phyloP scores from a whole-genome alignment of 768 basidiomycete species.

The Tulasnella sp. region DNA sequence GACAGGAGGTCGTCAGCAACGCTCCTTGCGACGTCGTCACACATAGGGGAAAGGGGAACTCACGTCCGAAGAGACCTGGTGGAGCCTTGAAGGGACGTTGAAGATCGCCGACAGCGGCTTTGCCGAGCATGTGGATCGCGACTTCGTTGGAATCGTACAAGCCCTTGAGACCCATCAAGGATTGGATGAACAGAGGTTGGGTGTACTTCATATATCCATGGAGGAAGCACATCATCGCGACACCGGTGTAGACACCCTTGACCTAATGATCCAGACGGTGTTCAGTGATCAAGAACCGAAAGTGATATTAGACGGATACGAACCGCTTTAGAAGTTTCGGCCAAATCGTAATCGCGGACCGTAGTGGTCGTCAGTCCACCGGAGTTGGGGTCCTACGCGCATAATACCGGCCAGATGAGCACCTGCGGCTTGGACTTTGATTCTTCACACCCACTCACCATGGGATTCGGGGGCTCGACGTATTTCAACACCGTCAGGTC shows the following conservation, averaged over 20 bases:
- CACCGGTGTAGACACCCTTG: slow-evolving; percentile 44
- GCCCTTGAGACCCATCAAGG: slow-evolving; percentile 87
- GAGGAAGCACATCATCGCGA: slow-evolving; percentile 85
- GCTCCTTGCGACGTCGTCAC: neutral
- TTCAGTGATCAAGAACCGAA: neutral
- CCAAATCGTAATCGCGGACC: slow-evolving; percentile 84
- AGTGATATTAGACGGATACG: slow-evolving; percentile 30
- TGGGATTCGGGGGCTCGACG: slow-evolving; percentile 57
- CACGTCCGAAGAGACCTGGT: slow-evolving; percentile 61
- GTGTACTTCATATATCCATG: slow-evolving; percentile 93
- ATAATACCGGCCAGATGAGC: neutral
- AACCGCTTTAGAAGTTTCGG: slow-evolving; percentile 61
- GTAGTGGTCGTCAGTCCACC: slow-evolving; percentile 82
- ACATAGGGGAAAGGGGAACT: slow-evolving; percentile 18
- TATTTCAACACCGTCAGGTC: slow-evolving; percentile 95
- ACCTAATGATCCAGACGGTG: slow-evolving; percentile 20
- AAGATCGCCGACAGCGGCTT: slow-evolving; percentile 72
- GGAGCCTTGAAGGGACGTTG: slow-evolving; percentile 78
- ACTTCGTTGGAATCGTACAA: slow-evolving; percentile 79
- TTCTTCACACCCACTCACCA: slow-evolving; percentile 40
- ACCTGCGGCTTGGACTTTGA: neutral
- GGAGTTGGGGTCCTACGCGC: slow-evolving; percentile 45
- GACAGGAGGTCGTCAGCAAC: neutral
- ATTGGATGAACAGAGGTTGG: slow-evolving; percentile 92
- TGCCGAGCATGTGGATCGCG: slow-evolving; percentile 69